Base-by-base conservation (phyloP, 306 rosid genomes). In the Urtica urens region DNA sequence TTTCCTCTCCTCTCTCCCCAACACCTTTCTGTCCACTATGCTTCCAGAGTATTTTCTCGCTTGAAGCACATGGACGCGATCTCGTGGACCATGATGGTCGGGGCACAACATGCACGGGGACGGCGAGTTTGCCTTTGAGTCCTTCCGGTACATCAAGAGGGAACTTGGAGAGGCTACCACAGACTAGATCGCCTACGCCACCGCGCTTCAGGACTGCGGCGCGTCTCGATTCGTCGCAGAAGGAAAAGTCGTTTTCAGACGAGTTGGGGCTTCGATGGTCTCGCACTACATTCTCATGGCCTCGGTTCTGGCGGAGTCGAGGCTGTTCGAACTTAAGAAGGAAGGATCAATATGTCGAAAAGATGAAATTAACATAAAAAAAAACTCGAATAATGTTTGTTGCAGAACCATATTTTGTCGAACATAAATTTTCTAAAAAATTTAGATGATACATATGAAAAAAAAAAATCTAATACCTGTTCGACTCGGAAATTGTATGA, bases 21-120 rank as follows among this genome's bases (percentile, higher is more conserved):
- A 83, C 35, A 80, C 74, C 90, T 77, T 52, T 72, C 16, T 33
- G 64, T 79, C 13, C 49, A 65, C 38, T 62, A 54, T 28, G 80
- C 94, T 40, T 62, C 46, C 22, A 72, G 64, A 63, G 42, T 69
- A n/a, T 83, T 83, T 45, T 34, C 46, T 2, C 60, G 47, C 52
- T 63, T 77, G 65, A 72, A 50, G 49, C n/a, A 52, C 49, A 77
- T 30, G 35, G 86, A 83, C 35, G 30, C 40, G 19, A 48, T 83
- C 60, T 77, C 94, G 19, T 83, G 75, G 80, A 80, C 83, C 1
- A 60, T 67, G 71, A 72, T 83, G 75, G 74, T 80, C 67, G 51
- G 90, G 90, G 48, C 69, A 51, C 44, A 80, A 90, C 63, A 64
- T 62, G 55, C 80, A 83, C 39, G 83, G 86, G 13, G 80, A 64